These are phyloP conservation scores for Sugiyamaella japonica DNA, from an alignment of 1,139 yeast species.

Conservation along the genomic window DNA sequence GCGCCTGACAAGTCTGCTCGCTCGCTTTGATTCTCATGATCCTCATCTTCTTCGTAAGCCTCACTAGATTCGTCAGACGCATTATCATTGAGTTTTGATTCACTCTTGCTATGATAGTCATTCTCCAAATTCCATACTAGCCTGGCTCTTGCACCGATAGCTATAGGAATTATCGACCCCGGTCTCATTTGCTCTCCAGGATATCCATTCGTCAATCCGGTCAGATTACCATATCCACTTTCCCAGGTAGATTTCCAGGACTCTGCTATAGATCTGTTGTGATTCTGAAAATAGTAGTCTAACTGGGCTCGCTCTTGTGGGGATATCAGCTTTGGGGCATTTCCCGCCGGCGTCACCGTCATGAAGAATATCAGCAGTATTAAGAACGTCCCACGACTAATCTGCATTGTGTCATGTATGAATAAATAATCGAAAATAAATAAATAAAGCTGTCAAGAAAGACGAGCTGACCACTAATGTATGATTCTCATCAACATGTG, in stretches of 20 bases:
- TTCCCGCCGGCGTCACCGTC: slow-evolving; percentile 34
- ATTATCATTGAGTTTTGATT: not conserved
- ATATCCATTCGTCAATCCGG: slow-evolving; percentile 52
- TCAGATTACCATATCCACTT: slow-evolving; percentile 66
- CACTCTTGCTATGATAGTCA: not conserved
- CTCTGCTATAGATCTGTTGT: slow-evolving; percentile 39
- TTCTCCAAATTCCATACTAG: slow-evolving; percentile 52
- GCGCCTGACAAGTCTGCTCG: too few species aligned
- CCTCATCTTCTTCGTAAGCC: too few species aligned
- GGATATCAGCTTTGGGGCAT: slow-evolving; percentile 34
- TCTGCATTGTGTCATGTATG: slow-evolving; percentile 26
- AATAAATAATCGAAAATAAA: slow-evolving; percentile 4
- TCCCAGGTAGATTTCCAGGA: slow-evolving; percentile 48
- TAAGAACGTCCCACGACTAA: slow-evolving; percentile 32
- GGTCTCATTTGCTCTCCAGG: slow-evolving; percentile 35
- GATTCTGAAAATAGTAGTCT: slow-evolving; percentile 39
- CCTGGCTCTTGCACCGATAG: slow-evolving; percentile 49
- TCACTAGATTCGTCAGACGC: too few species aligned
- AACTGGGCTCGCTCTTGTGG: slow-evolving; percentile 36
- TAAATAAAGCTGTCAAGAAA: not conserved
- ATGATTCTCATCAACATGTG: too few species aligned
- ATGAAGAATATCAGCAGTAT: slow-evolving; percentile 33
- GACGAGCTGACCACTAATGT: too few species aligned
- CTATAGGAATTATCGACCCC: slow-evolving; percentile 65
- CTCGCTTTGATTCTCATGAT: too few species aligned